A percentile compares a stretch with the other conserved stretches of the same genome.
phyloP scores from a whole-genome alignment of 257 asterid genomes.

The Verbascum thapsus region DNA sequence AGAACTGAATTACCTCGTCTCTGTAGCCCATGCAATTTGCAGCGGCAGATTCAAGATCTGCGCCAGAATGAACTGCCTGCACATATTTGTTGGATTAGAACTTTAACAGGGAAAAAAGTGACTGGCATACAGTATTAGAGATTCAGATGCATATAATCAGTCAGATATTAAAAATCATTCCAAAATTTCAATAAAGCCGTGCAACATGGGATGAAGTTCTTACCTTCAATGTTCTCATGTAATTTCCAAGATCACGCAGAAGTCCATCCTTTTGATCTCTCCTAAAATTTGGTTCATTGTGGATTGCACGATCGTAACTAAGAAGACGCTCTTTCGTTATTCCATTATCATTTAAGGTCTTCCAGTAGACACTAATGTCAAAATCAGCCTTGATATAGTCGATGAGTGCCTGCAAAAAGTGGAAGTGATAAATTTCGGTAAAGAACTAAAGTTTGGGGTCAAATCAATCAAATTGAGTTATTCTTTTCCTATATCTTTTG shows the following conservation, averaged over 20 bases:
- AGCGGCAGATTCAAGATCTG: slow-evolving; percentile 95
- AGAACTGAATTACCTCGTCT: slow-evolving; percentile 59
- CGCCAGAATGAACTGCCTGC: slow-evolving; percentile 99
- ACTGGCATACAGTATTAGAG: slow-evolving; percentile 13
- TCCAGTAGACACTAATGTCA: slow-evolving; percentile 86
- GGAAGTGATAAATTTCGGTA: slow-evolving; percentile 5
- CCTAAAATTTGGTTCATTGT: slow-evolving; percentile 79
- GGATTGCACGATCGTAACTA: slow-evolving; percentile 97
- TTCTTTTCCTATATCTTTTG: neutral
- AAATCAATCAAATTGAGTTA: slow-evolving; percentile 6
- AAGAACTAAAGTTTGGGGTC: neutral
- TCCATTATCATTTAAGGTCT: slow-evolving; percentile 89
- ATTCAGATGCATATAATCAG: slow-evolving; percentile 9
- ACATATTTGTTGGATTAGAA: slow-evolving; percentile 24
- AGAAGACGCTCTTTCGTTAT: slow-evolving; percentile 95
- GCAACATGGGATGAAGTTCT: slow-evolving; percentile 15
- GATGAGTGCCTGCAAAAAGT: slow-evolving; percentile 71
- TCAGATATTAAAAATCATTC: slow-evolving; percentile 21
- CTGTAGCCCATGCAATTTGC: slow-evolving; percentile 94
- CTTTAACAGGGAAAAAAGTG: slow-evolving; percentile 18
- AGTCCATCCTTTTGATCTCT: slow-evolving; percentile 86
- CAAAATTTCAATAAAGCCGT: slow-evolving; percentile 19
- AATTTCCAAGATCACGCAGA: slow-evolving; percentile 88
- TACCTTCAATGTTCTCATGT: slow-evolving; percentile 96
- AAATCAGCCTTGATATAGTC: slow-evolving; percentile 83